Conservation (phyloP, 192 early-diverging fungal species). For the Coemansia nantahalensis region DNA sequence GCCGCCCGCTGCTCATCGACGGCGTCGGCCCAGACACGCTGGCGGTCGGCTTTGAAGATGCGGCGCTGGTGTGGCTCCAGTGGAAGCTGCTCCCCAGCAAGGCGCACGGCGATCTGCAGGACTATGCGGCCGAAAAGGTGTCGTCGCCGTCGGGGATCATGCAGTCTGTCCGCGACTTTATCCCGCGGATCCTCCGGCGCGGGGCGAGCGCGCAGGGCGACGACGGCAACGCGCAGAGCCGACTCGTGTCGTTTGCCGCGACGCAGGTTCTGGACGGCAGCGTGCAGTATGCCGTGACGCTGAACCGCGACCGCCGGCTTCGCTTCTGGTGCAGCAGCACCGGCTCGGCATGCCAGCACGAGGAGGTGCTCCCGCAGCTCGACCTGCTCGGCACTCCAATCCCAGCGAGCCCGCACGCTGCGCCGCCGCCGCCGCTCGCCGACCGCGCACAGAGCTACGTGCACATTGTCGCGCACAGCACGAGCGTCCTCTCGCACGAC, state of each 20-base stretch:
- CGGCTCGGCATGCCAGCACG: conserved; percentile 32
- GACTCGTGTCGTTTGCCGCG: conserved; percentile 19
- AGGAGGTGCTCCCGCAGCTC: conserved; percentile 38
- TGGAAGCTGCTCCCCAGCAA: conserved; percentile 14
- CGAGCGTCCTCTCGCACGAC: conserved; percentile 14
- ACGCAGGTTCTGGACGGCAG: conserved; percentile 36
- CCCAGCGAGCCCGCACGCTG: conserved; percentile 25
- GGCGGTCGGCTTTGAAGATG: conserved; percentile 27
- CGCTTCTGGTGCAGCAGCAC: conserved; percentile 40
- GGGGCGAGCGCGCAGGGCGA: conserved; percentile 10
- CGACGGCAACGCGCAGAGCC: conserved; percentile 4
- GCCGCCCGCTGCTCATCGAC: conserved; percentile 18
- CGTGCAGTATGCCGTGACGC: conserved; percentile 37
- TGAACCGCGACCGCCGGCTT: conserved; percentile 48
- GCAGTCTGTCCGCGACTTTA: conserved; percentile 29
- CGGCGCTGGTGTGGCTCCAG: conserved; percentile 38
- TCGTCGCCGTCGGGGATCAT: conserved; percentile 31
- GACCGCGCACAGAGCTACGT: conserved; percentile 22
- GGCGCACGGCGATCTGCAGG: conserved; percentile 21
- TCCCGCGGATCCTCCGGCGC: conserved; percentile 42
- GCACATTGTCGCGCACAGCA: conserved; percentile 25
- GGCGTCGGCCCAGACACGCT: conserved; percentile 11
- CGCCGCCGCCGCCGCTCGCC: conserved; percentile 9
- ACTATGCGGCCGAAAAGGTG: conserved; percentile 22
- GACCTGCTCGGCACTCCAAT: conserved; percentile 30